Percentiles rank a stretch among this genome's conserved stretches.
Conservation (phyloP, 805 yeast genomes). For the Lipomyces yamadae region DNA sequence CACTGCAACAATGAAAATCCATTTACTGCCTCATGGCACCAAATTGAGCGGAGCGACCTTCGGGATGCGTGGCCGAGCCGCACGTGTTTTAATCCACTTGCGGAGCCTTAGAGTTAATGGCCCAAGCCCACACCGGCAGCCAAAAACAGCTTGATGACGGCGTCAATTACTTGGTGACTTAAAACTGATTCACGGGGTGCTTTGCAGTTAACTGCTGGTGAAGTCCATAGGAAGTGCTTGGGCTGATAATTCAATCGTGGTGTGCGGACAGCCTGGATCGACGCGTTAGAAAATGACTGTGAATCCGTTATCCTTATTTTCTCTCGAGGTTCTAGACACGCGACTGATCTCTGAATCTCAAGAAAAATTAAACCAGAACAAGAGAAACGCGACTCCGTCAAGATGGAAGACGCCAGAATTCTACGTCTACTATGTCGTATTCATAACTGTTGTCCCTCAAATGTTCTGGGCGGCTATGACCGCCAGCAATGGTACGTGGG, state of each 20-base stretch:
- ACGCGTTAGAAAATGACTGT: slow-evolving; percentile 1
- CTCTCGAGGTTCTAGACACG: slow-evolving; percentile 52
- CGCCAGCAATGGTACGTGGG: slow-evolving; percentile 59
- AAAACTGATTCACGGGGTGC: no score
- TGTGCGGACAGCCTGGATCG: not conserved
- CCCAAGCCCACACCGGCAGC: not conserved
- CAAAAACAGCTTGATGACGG: not conserved
- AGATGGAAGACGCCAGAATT: slow-evolving; percentile 83
- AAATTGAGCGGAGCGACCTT: no score
- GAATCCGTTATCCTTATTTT: slow-evolving; percentile 40
- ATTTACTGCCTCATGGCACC: no score
- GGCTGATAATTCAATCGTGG: no score
- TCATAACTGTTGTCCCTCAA: slow-evolving; percentile 74
- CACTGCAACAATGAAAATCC: no score
- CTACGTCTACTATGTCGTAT: slow-evolving; percentile 64
- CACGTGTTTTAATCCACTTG: no score
- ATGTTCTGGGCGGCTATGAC: slow-evolving; percentile 82
- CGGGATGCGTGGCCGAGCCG: no score
- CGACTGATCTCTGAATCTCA: slow-evolving; percentile 48
- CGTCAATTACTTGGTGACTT: not conserved
- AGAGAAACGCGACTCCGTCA: slow-evolving; percentile 48
- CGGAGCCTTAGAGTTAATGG: not conserved
- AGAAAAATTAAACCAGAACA: slow-evolving; percentile 41
- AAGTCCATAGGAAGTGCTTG: no score
- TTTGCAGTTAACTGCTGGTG: no score